Evolutionary conservation across 1,139 yeast genomes (phyloP), one percentile per base, ranked within the genome.

Genomic region (Suhomyces maxii): DNA sequence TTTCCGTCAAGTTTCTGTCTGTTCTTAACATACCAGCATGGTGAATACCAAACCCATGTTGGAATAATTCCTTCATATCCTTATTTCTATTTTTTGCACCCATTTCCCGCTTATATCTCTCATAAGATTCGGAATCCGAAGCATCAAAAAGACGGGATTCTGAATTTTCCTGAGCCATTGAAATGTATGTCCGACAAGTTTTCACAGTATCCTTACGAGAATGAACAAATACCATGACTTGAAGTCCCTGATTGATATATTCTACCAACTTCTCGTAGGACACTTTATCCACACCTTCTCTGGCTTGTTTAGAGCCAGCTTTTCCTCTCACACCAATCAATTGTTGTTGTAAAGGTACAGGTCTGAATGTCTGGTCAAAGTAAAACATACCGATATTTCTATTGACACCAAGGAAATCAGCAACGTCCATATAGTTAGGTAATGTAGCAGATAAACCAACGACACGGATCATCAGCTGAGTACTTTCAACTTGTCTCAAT

Each of bases 361-460:
- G 99, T 49, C 99, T 77, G 65, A 91, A 93, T 1, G 95, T 83
- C 51, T 86, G 89, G 60, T 93, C 99, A 67, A 93, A 93, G 64
- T 84, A 93, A 63, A 91, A 95, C 87, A 93, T 83, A 14, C 98
- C 98, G 6, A 84, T 83, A 48, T 85, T 84, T 45, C 96, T 77
- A 60, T 89, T 91, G 2, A 93, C 99, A 7, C 97, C 95, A 35
- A 93, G 68, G 58, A 95, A 95, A 56, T 91, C 97, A 0, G 99
- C 97, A 9, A 95, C 99, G 64, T 93, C 99, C 59, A 87, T 76
- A 54, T 81, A 93, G 60, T 93, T 93, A 0, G 99, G 99, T 44
- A 93, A 73, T 0, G 99, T 93, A 0, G 99, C 99, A 6, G 98
- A 91, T 44, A 93, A 76, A 53, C 99, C 99, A n/a, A 93, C 86